Conservation (phyloP, 2,329 filamentous ascomycete genomes). For the Penicillium freii region DNA sequence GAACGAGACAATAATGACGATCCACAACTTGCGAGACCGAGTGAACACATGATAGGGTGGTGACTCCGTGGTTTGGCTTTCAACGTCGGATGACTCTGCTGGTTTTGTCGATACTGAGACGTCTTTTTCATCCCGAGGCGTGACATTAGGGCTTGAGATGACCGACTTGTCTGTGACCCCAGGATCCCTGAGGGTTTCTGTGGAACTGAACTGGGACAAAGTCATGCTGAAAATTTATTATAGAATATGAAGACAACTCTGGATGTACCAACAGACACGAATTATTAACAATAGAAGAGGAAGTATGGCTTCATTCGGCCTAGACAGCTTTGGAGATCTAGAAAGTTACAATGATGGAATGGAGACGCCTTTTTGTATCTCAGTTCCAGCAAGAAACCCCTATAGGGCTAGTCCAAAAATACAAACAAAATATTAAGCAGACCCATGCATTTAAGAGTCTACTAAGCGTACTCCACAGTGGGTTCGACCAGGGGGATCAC, state of each 20-base stretch:
- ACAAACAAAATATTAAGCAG: conserved; percentile 15
- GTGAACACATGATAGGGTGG: conserved; percentile 37
- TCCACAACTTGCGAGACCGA: conserved; percentile 36
- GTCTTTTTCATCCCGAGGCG: conserved; percentile 16
- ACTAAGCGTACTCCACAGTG: conserved; percentile 26
- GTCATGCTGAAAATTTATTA: conserved; percentile 13
- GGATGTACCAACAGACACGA: conserved; percentile 4
- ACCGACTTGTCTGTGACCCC: conserved; percentile 9
- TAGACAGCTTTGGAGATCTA: neutral
- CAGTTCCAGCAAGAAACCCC: conserved; percentile 8
- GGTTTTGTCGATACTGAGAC: conserved; percentile 10
- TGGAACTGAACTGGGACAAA: conserved; percentile 2
- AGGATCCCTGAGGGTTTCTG: conserved; percentile 14
- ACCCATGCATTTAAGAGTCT: conserved; percentile 15
- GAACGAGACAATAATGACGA: conserved; percentile 41
- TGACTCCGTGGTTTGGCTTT: conserved; percentile 13
- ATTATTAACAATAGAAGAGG: conserved; percentile 8
- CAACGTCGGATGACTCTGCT: conserved; percentile 17
- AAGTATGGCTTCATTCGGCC: neutral
- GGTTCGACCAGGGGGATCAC: conserved; percentile 14
- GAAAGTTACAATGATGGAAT: neutral
- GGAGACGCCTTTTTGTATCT: conserved; percentile 19
- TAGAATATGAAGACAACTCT: neutral
- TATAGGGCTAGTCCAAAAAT: conserved; percentile 13
- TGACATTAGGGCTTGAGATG: conserved; percentile 16